Evolutionary conservation across 495 filamentous ascomycete genomes (phyloP).

Genomic region (Daldinia decipiens): DNA sequence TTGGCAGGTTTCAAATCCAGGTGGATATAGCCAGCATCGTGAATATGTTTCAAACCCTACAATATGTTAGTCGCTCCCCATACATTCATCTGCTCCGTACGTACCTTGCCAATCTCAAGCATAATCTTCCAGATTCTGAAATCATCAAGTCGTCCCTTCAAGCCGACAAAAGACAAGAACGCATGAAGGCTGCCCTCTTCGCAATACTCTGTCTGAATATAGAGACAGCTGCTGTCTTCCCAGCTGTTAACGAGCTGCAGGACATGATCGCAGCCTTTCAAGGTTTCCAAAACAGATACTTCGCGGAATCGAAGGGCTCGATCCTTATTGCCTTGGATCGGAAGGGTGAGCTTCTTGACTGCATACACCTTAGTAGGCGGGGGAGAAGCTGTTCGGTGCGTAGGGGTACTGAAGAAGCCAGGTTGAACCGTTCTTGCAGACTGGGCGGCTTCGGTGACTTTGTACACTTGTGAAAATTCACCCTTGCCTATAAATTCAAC

Average conservation of each 20-base stretch:
- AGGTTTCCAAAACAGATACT: conserved; percentile 74
- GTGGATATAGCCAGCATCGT: conserved; percentile 88
- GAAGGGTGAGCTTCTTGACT: conserved; percentile 91
- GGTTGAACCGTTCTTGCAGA: conserved; percentile 37
- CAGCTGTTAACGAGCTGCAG: conserved; percentile 83
- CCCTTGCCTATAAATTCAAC: conserved; percentile 83
- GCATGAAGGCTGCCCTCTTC: conserved; percentile 88
- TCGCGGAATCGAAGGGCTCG: conserved; percentile 82
- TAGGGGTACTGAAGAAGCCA: conserved; percentile 45
- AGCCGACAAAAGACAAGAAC: conserved; percentile 80
- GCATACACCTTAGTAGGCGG: conserved; percentile 73
- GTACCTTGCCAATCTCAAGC: conserved; percentile 80
- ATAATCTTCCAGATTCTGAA: conserved; percentile 98
- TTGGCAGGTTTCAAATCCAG: conserved; percentile 97
- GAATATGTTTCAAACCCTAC: conserved; percentile 87
- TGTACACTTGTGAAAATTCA: conserved; percentile 92
- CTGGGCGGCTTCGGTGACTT: conserved; percentile 64
- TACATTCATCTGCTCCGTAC: conserved; percentile 39
- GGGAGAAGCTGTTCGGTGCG: conserved; percentile 54
- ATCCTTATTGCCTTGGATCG: conserved; percentile 76
- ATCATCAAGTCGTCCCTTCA: conserved; percentile 88
- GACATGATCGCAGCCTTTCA: conserved; percentile 82
- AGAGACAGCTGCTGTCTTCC: conserved; percentile 83
- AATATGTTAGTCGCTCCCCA: conserved; percentile 5
- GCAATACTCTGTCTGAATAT: conserved; percentile 97